Evolutionary conservation across 345 rosid species (phyloP), one percentile per base, ranked within the genome.

Genomic region (Salix suchowensis): DNA sequence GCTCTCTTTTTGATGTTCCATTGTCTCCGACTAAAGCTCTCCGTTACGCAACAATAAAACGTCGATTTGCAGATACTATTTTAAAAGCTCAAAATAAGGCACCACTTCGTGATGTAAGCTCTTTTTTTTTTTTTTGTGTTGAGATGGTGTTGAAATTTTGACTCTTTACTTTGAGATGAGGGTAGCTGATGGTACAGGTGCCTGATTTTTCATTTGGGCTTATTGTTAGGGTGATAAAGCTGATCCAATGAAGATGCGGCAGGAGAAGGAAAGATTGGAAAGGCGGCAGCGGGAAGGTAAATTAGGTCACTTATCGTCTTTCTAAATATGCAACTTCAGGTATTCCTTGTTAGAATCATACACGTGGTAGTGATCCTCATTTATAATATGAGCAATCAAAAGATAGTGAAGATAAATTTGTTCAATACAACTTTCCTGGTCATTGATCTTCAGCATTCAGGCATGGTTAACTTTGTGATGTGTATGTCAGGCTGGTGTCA

Each of bases 1-100:
- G 68, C 77, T 55, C 81, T 42, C 39, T 73, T 75, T 80, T 84
- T 72, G 88, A 81, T 65, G 79, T 82, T 13, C 92, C 80, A 64
- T 72, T 92, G 77, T 91, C 97, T 28, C 92, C 98, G 6, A 78
- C 84, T 65, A 94, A 88, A 80, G 97, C 93, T 76, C 88, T 92
- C 15, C 94, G 97, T 42, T 97, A 92, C 83, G 98, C 94, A 61
- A 87, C 86, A 55, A 75, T 94, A 32, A 95, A 85, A 82, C 84
- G 75, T 28, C 94, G 96, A 44, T 95, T 91, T 78, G 98, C 97
- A 21, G 90, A 79, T 52, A 88, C 93, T 36, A 92, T 95, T 50
- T 65, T 88, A 67, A 91, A 84, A 88, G 94, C 97, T 12, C 85
- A 88, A 71, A 91, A 88, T 73, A 89, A 82, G 90, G 87, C 91